These are phyloP conservation scores for Panicum hallii DNA, from an alignment of 202 grass and related monocot species.

Conservation along the genomic window DNA sequence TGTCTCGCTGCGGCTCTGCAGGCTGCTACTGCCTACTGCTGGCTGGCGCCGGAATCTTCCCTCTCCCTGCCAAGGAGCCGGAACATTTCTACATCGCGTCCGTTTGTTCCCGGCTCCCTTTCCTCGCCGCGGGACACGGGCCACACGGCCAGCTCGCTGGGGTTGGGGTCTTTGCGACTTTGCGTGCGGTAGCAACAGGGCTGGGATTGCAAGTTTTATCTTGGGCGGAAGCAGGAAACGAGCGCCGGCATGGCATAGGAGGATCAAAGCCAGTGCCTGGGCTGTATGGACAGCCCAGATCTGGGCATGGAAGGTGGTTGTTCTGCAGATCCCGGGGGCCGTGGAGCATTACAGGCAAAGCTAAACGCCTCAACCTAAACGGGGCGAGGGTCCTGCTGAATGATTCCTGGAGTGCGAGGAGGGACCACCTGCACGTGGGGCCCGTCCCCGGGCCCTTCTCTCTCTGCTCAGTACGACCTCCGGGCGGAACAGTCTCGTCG, in stretches of 20 bases:
- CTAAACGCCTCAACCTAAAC: background rate
- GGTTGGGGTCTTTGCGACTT: background rate
- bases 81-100: constrained; percentile 3
- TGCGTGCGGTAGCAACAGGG: background rate
- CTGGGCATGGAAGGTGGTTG: background rate
- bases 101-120: background rate
- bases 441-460: background rate
- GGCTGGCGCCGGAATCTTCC: constrained; percentile 26
- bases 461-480: background rate
- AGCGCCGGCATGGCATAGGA: too few relatives aligned
- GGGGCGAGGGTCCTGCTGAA: background rate
- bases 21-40: too few relatives aligned
- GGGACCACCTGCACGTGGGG: constrained; percentile 38
- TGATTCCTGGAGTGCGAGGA: constrained; percentile 41
- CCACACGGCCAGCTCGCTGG: background rate
- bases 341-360: background rate
- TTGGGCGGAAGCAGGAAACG: background rate
- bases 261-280: too few relatives aligned
- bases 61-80: constrained; percentile 4
- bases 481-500: background rate
- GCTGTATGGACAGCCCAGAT: background rate
- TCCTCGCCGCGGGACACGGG: background rate
- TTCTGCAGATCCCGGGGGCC: background rate
- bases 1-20: background rate
- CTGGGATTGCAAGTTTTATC: constrained; percentile 31